These are phyloP conservation scores for Podospora pseudopauciseta DNA, from an alignment of 495 filamentous ascomycete species.

Conservation along the genomic window DNA sequence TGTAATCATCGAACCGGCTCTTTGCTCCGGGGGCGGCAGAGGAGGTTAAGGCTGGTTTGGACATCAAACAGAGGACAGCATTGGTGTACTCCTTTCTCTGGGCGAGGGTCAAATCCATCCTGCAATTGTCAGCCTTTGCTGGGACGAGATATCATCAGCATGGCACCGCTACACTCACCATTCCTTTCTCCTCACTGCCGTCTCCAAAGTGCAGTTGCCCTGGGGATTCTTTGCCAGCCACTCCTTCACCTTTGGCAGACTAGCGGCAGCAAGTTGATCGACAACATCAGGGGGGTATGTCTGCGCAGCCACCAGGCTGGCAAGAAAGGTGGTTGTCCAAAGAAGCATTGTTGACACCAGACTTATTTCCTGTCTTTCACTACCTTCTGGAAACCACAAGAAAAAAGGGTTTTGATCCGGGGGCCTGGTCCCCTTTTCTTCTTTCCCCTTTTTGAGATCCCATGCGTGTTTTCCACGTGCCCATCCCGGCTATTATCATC, in stretches of 20 bases:
- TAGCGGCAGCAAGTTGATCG: conserved; percentile 16
- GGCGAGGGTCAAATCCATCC: conserved; percentile 43
- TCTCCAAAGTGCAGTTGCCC: conserved; percentile 24
- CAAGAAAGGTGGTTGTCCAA: conserved; percentile 7
- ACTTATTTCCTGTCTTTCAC: background rate
- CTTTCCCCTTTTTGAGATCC: background rate
- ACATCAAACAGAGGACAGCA: conserved; percentile 60
- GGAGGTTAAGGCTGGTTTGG: conserved; percentile 44
- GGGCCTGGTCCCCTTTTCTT: background rate
- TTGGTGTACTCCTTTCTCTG: conserved; percentile 58
- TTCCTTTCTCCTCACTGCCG: conserved; percentile 20
- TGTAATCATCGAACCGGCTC: conserved; percentile 61
- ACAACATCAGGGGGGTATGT: conserved; percentile 22
- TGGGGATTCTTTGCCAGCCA: conserved; percentile 29
- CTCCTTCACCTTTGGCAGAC: conserved; percentile 22
- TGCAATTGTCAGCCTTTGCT: conserved; percentile 19
- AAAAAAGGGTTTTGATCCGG: background rate
- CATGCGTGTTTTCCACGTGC: background rate
- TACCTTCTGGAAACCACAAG: no score
- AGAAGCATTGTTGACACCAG: background rate
- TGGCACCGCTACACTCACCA: conserved; percentile 16
- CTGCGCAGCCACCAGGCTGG: background rate
- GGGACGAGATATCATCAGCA: background rate
- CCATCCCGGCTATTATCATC: background rate
- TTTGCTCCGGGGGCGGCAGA: conserved; percentile 34